These are phyloP conservation scores for Paramecium sexaurelia DNA, from an alignment of 73 alveolate species.

Conservation along the genomic window DNA sequence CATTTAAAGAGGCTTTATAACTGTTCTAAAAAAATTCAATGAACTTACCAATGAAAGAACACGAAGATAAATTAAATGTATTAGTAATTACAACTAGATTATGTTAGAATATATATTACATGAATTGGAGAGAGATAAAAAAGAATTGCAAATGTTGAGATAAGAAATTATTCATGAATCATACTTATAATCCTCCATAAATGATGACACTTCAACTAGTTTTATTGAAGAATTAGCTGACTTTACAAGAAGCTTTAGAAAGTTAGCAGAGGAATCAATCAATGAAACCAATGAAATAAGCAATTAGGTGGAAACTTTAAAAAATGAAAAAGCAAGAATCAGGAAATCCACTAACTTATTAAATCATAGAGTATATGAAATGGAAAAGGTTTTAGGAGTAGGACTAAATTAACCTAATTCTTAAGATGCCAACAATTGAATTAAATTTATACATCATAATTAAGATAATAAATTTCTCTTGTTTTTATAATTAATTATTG, in stretches of 20 bases:
- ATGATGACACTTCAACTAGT: conserved; percentile 13
- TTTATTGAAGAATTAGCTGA: conserved; percentile 49
- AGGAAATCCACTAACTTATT: background rate
- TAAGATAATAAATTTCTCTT: background rate
- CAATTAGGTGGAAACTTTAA: conserved; percentile 16
- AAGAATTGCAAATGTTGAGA: conserved; percentile 30
- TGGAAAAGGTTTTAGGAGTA: conserved; percentile 47
- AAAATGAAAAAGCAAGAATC: conserved; percentile 35
- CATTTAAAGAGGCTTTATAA: conserved; percentile 28
- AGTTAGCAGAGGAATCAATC: background rate
- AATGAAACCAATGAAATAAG: conserved; percentile 26
- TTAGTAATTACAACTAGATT: conserved; percentile 21
- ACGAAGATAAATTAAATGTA: conserved; percentile 51
- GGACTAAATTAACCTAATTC: background rate
- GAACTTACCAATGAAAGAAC: conserved; percentile 56
- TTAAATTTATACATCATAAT: background rate
- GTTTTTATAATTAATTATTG: background rate
- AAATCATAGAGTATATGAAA: conserved; percentile 14
- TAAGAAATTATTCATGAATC: conserved; percentile 47
- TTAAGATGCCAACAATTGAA: background rate
- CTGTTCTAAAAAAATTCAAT: conserved; percentile 53
- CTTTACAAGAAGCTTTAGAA: conserved; percentile 1
- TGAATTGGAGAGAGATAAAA: conserved; percentile 50
- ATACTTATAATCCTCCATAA: background rate
- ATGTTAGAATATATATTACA: conserved; percentile 32